Conservation (phyloP, 2,329 filamentous ascomycete species). For the Kalmusia sp. region DNA sequence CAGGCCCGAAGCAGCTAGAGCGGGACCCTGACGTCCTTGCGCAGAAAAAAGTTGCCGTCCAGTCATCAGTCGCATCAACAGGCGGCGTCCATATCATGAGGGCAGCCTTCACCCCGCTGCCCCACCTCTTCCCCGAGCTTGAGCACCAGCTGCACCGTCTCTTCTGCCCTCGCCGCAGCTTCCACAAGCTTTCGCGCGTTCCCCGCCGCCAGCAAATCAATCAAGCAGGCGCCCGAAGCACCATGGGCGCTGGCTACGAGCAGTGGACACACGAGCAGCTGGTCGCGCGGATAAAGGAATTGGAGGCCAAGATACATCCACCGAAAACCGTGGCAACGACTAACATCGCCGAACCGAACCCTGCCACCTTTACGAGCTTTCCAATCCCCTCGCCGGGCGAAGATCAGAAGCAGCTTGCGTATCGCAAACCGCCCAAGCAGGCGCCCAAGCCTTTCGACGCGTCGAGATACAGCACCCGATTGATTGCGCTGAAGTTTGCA, state of each 20-base stretch:
- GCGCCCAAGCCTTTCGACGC: constrained; percentile 71
- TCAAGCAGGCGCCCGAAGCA: constrained; percentile 15
- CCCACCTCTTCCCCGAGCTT: constrained; percentile 37
- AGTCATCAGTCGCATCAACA: constrained; percentile 20
- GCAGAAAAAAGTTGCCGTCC: constrained; percentile 27
- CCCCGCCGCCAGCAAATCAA: constrained; percentile 28
- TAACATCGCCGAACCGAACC: constrained; percentile 1
- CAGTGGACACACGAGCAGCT: constrained; percentile 43
- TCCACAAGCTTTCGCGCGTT: constrained; percentile 44
- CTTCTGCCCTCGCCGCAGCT: constrained; percentile 35
- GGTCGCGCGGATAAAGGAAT: constrained; percentile 41
- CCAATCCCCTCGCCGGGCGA: constrained; percentile 6
- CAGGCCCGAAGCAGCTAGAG: constrained; percentile 5
- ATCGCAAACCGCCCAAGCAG: constrained; percentile 43
- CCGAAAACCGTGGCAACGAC: not conserved
- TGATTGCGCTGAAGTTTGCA: constrained; percentile 90
- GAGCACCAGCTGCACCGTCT: constrained; percentile 32
- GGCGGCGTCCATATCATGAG: too few species aligned
- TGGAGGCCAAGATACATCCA: constrained; percentile 30
- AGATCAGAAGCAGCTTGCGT: constrained; percentile 16
- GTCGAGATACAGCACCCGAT: constrained; percentile 79
- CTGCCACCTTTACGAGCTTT: constrained; percentile 10
- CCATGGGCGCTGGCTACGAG: constrained; percentile 37
- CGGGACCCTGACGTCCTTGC: constrained; percentile 33
- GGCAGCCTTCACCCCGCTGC: constrained; percentile 26